A percentile compares a stretch with the other conserved stretches of the same genome.
These are phyloP conservation scores for Syzygium aqueum DNA, from an alignment of 345 rosid species.

Conservation along the genomic window DNA sequence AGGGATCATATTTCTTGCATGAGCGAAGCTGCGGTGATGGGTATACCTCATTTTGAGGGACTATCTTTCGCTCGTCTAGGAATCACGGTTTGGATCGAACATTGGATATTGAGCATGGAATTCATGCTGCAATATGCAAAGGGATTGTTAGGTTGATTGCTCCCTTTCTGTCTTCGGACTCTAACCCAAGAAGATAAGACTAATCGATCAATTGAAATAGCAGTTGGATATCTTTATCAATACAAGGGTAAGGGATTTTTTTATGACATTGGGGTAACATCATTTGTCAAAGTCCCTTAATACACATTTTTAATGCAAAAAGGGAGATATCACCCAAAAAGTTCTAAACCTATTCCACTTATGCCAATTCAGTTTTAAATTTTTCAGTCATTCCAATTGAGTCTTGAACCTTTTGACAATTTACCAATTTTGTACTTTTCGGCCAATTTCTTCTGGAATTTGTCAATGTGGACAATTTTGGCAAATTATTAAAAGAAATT, in stretches of 20 bases:
- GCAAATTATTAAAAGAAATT: no score
- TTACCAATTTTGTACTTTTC: no score
- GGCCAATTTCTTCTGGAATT: no score
- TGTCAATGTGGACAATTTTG: no score
- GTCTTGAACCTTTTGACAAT: no score
- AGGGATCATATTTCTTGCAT: no score
- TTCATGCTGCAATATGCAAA: background rate
- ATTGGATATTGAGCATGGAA: background rate
- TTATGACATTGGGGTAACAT: background rate
- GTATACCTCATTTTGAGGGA: background rate
- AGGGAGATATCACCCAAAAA: no score
- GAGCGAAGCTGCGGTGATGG: background rate
- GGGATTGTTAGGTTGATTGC: background rate
- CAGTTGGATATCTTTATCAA: background rate
- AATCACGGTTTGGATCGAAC: background rate
- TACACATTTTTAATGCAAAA: background rate
- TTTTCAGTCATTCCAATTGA: no score
- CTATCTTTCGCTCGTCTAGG: background rate
- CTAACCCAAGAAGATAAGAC: background rate
- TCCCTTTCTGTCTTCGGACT: background rate
- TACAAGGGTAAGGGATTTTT: background rate
- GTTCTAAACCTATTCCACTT: no score
- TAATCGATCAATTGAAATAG: background rate
- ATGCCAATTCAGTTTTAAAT: no score
- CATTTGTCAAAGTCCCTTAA: background rate